These are phyloP conservation scores for Hygrophila difformis DNA, from an alignment of 257 asterid genomes.

Conservation along the genomic window DNA sequence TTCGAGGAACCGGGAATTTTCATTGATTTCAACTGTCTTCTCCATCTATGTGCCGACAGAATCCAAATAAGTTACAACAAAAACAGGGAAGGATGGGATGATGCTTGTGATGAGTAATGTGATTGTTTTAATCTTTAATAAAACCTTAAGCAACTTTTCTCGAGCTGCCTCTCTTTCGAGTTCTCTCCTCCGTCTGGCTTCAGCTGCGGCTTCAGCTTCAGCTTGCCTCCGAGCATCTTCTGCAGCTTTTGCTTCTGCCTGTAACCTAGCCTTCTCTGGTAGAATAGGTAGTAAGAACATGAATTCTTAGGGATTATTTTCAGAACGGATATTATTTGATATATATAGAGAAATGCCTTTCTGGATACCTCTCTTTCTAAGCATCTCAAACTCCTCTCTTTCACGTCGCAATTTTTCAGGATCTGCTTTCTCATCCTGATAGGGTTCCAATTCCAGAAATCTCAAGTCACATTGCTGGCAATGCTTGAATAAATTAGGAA, in stretches of 20 bases:
- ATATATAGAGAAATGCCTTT: not conserved
- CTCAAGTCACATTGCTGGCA: slow-evolving; percentile 6
- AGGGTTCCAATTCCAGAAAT: slow-evolving; percentile 8
- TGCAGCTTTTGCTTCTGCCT: slow-evolving; percentile 90
- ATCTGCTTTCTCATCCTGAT: slow-evolving; percentile 60
- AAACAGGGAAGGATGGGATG: not conserved
- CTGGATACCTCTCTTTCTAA: slow-evolving; percentile 53
- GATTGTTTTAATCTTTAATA: not conserved
- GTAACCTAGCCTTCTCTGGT: slow-evolving; percentile 83
- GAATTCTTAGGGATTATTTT: not conserved
- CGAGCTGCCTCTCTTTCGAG: slow-evolving; percentile 82
- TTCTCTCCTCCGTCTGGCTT: slow-evolving; percentile 58
- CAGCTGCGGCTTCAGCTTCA: slow-evolving; percentile 79
- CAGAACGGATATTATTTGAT: not conserved
- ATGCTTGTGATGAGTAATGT: not conserved
- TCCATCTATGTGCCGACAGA: slow-evolving; percentile 42
- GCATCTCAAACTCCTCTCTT: slow-evolving; percentile 79
- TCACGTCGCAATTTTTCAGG: slow-evolving; percentile 78
- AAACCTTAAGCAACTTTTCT: slow-evolving; percentile 70
- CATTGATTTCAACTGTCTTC: slow-evolving; percentile 79
- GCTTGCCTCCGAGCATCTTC: slow-evolving; percentile 76
- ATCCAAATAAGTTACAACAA: not conserved
- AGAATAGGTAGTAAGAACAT: slow-evolving; percentile 1
- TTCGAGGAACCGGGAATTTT: slow-evolving; percentile 51
- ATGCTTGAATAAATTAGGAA: not conserved